Evolutionary conservation across 805 yeast genomes (phyloP).

Genomic region (Zygosaccharomyces gambellarensis): DNA sequence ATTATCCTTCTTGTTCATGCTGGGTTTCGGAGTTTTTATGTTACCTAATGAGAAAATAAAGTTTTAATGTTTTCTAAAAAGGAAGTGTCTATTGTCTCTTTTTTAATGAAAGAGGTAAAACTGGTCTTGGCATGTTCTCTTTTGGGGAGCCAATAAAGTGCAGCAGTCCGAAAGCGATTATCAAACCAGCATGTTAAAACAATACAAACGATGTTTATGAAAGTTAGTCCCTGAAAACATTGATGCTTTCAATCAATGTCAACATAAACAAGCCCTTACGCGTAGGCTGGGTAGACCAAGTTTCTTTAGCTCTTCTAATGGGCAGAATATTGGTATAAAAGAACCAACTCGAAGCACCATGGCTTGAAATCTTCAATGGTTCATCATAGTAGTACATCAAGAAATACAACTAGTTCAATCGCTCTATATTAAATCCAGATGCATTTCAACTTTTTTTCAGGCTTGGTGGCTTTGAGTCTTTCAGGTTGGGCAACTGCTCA

Average conservation of each 20-base stretch:
- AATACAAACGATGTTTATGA: background rate
- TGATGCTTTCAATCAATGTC: background rate
- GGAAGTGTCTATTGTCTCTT: background rate
- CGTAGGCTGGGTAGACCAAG: background rate
- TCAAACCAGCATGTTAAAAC: background rate
- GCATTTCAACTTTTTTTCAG: slow-evolving; percentile 6
- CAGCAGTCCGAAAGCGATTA: background rate
- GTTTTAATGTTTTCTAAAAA: background rate
- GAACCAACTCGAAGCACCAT: background rate
- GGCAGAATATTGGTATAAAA: background rate
- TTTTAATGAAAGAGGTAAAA: background rate
- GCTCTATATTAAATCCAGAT: slow-evolving; percentile 1
- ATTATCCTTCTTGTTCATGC: slow-evolving; percentile 2
- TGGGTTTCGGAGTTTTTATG: slow-evolving; percentile 1
- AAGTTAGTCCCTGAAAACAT: background rate
- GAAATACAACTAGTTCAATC: background rate
- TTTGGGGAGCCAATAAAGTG: background rate
- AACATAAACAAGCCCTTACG: background rate
- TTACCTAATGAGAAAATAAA: background rate
- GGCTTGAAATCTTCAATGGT: background rate
- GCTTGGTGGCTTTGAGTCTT: slow-evolving; percentile 9
- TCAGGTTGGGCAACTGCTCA: slow-evolving; percentile 14
- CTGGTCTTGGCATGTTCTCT: background rate
- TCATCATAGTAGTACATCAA: background rate
- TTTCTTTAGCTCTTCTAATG: background rate